Base-by-base conservation (phyloP, 345 rosid genomes). In the Stellera chamaejasme region DNA sequence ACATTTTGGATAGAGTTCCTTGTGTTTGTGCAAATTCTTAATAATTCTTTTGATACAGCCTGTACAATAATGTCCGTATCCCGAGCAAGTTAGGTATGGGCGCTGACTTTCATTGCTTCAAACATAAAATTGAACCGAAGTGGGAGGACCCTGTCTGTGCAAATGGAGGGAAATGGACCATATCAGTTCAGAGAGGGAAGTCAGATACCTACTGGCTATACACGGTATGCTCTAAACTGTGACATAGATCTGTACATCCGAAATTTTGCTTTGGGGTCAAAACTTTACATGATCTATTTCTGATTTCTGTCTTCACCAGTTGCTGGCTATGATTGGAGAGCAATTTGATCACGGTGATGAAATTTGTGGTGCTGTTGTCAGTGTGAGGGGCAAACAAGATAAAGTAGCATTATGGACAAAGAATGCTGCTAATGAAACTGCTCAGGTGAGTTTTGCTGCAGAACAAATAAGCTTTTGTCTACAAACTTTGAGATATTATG, bases 71-170 rank as follows among this genome's bases (percentile, higher is more conserved):
- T 67, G 69, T 90, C 45, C 62, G 63, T 65, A 82, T 64, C 56
- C 97, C 99, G 10, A 79, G 96, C 68, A 90, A 82, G 71, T 75
- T 93, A 69, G 61, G 72, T 16, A 47, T 0, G 0, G 81, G 84
- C 61, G 83, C 90, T 13, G 96, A 85, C 56, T 82, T 89, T 11
- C 74, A 89, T 66, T 93, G 99, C 74, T 93, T 93, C 92, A 93
- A 93, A 45, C 3, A 82, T 68, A 80, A 81, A 10, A 87, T 90
- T 14, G 90, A 93, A 61, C 97, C 99, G 13, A 93, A 90, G 57
- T 90, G 97, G 97, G 97, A 93, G 76, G 97, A 89, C 64, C 99
- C 97, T 47, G 77, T 89, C 25, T 93, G 97, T 69, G 86, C 92
- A 23, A 82, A 89, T 36, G 99, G 99, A 50, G 97, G 99, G 51